phyloP scores from a whole-genome alignment of 202 grass and related monocot genomes.

The Panicum virgatum region DNA sequence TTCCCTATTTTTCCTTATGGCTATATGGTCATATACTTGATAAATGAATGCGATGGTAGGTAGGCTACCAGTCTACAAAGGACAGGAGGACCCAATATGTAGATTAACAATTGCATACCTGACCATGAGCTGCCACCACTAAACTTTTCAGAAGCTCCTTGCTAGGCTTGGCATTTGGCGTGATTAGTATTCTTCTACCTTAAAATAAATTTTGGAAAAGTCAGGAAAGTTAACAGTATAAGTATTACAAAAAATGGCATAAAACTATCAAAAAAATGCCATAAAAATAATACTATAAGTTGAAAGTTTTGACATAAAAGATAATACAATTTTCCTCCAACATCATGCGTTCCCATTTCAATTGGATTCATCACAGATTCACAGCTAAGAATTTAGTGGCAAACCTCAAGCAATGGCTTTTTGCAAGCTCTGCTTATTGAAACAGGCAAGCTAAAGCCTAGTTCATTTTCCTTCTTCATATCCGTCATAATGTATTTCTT shows the following conservation, averaged over 20 bases:
- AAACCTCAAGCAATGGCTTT: conserved; percentile 72
- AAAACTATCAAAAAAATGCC: neutral
- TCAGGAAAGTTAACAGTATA: conserved; percentile 1
- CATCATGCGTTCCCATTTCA: conserved; percentile 16
- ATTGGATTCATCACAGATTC: conserved; percentile 21
- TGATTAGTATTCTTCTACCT: conserved; percentile 69
- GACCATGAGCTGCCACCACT: conserved; percentile 65
- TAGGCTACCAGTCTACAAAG: conserved; percentile 24
- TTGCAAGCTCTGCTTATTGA: conserved; percentile 56
- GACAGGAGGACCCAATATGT: neutral
- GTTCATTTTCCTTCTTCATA: conserved; percentile 77
- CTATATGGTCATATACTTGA: conserved; percentile 1
- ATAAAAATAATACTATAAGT: neutral
- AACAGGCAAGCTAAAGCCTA: conserved; percentile 74
- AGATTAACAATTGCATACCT: conserved; percentile 53
- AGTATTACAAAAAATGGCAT: neutral
- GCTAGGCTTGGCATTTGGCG: conserved; percentile 67
- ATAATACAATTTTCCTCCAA: conserved; percentile 19
- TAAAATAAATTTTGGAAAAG: conserved; percentile 26
- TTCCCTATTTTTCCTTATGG: neutral
- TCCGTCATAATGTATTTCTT: conserved; percentile 76
- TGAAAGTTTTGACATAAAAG: conserved; percentile 28
- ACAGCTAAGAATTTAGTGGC: conserved; percentile 23
- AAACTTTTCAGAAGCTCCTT: conserved; percentile 69
- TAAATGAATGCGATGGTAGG: conserved; percentile 22